A percentile compares a stretch with the other conserved stretches of the same genome.
Conservation (phyloP, 441 rosid genomes). For the Breynia disticha region DNA sequence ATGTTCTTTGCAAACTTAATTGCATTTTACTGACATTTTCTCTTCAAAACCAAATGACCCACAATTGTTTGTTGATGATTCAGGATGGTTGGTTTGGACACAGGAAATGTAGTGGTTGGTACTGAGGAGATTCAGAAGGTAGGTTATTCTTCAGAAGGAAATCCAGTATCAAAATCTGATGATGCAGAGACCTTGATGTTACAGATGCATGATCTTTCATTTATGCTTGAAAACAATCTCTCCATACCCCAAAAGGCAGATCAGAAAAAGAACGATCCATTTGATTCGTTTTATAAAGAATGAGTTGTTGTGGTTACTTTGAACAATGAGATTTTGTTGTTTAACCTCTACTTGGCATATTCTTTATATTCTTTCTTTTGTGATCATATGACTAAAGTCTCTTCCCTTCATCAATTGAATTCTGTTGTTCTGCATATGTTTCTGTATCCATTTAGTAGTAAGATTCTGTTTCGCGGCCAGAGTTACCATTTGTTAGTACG, state of each 20-base stretch:
- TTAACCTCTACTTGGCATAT: too few species aligned
- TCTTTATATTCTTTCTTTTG: too few species aligned
- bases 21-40: not conserved
- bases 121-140: constrained; percentile 22
- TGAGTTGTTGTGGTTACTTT: too few species aligned
- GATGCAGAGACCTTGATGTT: constrained; percentile 44
- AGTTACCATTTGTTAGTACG: too few species aligned
- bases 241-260: constrained; percentile 36
- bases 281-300: too few species aligned
- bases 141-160: constrained; percentile 17
- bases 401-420: too few species aligned
- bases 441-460: too few species aligned
- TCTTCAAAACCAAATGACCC: not conserved
- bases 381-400: too few species aligned
- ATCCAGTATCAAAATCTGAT: constrained; percentile 21
- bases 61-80: constrained; percentile 9
- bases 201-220: constrained; percentile 81
- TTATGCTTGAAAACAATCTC: constrained; percentile 63
- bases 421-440: too few species aligned
- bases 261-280: constrained; percentile 8
- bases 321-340: too few species aligned
- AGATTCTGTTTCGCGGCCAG: too few species aligned
- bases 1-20: too few species aligned
- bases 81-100: constrained; percentile 27
- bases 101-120: constrained; percentile 18